Evolutionary conservation across 768 basidiomycete species (phyloP), one percentile per base, ranked within the genome.

Genomic region (Suillus lakei): DNA sequence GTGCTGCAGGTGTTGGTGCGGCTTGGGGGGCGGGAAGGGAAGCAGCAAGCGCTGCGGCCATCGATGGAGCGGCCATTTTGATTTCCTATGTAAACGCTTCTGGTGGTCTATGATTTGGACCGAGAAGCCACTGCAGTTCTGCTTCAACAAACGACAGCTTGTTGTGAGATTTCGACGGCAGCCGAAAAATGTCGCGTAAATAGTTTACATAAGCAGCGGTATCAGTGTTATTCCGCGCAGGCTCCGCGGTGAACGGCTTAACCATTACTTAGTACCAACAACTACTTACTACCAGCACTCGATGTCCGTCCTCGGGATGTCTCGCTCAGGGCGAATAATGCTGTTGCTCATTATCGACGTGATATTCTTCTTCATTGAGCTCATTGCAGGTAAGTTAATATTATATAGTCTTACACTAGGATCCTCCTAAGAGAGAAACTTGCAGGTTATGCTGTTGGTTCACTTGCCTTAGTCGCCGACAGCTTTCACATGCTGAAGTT

Each of bases 401-500:
- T 28, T 26, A 36, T 23, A 39, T 9, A 21, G 36, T 43, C 43
- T 15, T 44, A 60, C 46, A 50, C 58, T 39, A 18, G 10, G 55
- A 65, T 55, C 21, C 32, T 15, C 13, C 5, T 56, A 41, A 41
- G 36, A 34, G 15, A 28, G 10, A 36, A 6, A 41, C 34, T 67
- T 66, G 30, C 71, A 91, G 95, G 96, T 48, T 97, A 97, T 89
- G 88, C 91, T n/a, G 95, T 98, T 63, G 95, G 95, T 36, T 97
- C 95, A 1, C 87, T 98, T 1, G 96, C 96, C 1, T 90, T 99
- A 62, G 90, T 99, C 55, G 97, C 97, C 9, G 97, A 98, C 80
- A 92, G 92, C 69, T 99, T 99, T 78, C 97, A 99, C 80, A 99
- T 98, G 96, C 89, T 98, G 80, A 98, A 98, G 96, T 96, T 68